Evolutionary conservation across 139 green algal genomes (phyloP).

Genomic region (Volvox africanus): DNA sequence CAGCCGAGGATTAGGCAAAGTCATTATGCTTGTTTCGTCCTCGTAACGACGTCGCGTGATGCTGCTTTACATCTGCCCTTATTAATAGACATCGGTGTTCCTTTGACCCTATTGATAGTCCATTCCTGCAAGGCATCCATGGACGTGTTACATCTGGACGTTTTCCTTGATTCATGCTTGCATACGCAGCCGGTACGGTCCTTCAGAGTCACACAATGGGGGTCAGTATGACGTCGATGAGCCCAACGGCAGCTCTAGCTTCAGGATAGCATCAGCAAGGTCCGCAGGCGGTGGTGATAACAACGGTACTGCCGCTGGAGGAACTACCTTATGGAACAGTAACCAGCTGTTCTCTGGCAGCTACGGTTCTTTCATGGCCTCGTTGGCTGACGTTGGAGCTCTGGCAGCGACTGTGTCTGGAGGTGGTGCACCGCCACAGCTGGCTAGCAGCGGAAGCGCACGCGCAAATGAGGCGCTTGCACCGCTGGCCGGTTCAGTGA

Average conservation of each 20-base stretch:
- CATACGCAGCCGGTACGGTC: not conserved
- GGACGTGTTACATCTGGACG: no score
- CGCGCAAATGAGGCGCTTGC: not conserved
- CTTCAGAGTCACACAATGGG: not conserved
- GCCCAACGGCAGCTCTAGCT: not conserved
- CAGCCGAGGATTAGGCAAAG: no score
- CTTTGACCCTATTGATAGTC: no score
- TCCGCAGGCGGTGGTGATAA: no score
- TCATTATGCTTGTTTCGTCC: no score
- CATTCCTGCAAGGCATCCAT: no score
- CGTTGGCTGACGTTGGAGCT: not conserved
- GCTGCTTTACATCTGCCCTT: not conserved
- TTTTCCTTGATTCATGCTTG: no score
- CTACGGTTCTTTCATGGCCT: not conserved
- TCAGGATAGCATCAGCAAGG: not conserved
- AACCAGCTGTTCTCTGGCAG: slow-evolving; percentile 24
- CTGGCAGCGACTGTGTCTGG: not conserved
- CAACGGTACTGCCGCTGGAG: not conserved
- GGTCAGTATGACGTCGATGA: not conserved
- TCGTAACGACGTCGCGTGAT: no score
- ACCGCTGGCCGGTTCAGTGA: not conserved
- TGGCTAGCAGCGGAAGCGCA: not conserved
- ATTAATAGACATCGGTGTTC: not conserved
- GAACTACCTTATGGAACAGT: slow-evolving; percentile 25
- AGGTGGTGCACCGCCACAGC: not conserved